phyloP scores from a whole-genome alignment of 495 filamentous ascomycete genomes.

The Aspergillus cavernicola region DNA sequence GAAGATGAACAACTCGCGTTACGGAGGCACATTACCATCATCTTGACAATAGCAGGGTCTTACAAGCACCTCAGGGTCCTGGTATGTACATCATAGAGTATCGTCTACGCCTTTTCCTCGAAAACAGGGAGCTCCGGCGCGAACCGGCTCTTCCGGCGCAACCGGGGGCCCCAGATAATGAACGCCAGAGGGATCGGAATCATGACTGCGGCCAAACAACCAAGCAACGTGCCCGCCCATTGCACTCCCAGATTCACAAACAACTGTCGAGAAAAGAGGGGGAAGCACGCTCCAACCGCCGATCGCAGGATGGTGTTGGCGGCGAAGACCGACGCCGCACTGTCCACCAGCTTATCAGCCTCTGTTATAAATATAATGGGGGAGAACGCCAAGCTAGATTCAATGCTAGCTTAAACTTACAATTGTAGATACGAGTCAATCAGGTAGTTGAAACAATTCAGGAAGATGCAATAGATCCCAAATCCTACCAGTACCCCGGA shows the following conservation, averaged over 20 bases:
- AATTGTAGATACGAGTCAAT: conserved; percentile 59
- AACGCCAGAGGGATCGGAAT: conserved; percentile 65
- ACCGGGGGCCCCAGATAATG: conserved; percentile 28
- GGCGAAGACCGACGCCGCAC: conserved; percentile 87
- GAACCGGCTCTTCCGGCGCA: conserved; percentile 37
- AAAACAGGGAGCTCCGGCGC: conserved; percentile 23
- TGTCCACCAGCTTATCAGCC: conserved; percentile 21
- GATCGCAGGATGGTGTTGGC: conserved; percentile 85
- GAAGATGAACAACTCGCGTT: neutral
- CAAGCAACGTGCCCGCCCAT: conserved; percentile 74
- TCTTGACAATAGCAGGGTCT: neutral
- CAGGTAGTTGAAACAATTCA: conserved; percentile 40
- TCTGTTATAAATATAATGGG: neutral
- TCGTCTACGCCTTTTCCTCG: conserved; percentile 11
- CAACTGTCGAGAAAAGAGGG: conserved; percentile 78
- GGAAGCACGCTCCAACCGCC: conserved; percentile 72
- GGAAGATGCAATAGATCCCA: conserved; percentile 35
- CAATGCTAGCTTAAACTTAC: conserved; percentile 44
- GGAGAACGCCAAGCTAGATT: neutral
- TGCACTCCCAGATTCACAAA: conserved; percentile 72
- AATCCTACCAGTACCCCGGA: conserved; percentile 33
- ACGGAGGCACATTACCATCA: conserved; percentile 2
- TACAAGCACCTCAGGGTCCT: too few species aligned
- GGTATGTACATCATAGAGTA: neutral
- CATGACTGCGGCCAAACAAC: conserved; percentile 63